phyloP scores from a whole-genome alignment of 352 stramenopile species.

The Phytophthora melonis region DNA sequence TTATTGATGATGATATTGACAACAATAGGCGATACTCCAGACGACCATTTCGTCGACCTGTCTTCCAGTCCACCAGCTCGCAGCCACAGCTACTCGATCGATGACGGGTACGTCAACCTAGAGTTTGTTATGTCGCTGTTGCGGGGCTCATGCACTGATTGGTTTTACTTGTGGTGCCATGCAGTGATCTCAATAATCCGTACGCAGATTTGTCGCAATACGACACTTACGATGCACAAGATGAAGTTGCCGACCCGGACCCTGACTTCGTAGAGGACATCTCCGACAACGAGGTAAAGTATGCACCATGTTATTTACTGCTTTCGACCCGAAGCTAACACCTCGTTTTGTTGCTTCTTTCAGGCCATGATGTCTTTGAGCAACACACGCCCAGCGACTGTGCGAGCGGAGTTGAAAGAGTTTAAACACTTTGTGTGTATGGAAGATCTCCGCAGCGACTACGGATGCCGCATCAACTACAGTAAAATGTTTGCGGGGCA shows the following conservation, averaged over 20 bases:
- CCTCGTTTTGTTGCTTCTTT: neutral
- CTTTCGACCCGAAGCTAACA: neutral
- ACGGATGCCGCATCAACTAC: slow-evolving; percentile 74
- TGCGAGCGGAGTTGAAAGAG: slow-evolving; percentile 57
- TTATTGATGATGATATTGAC: neutral
- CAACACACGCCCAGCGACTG: slow-evolving; percentile 27
- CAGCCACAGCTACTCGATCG: slow-evolving; percentile 19
- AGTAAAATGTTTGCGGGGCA: slow-evolving; percentile 76
- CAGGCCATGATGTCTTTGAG: slow-evolving; percentile 19
- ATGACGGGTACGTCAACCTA: slow-evolving; percentile 22
- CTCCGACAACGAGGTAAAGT: slow-evolving; percentile 74
- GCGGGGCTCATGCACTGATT: slow-evolving; percentile 6
- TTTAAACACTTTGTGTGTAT: slow-evolving; percentile 77
- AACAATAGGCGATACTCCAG: slow-evolving; percentile 17
- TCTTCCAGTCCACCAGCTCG: slow-evolving; percentile 34
- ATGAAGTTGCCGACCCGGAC: slow-evolving; percentile 28
- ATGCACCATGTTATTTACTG: no score
- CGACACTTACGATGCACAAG: slow-evolving; percentile 31
- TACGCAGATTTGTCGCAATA: slow-evolving; percentile 47
- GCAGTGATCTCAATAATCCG: slow-evolving; percentile 55
- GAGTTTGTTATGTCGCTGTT: neutral
- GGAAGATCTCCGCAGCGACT: slow-evolving; percentile 62
- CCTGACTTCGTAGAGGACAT: slow-evolving; percentile 68
- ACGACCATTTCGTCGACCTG: slow-evolving; percentile 47
- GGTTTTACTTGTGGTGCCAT: neutral